Percentiles rank a stretch among this genome's conserved stretches.
Evolutionary conservation across 2,329 filamentous ascomycete genomes (phyloP).

Genomic region (Aspergillus flavus): DNA sequence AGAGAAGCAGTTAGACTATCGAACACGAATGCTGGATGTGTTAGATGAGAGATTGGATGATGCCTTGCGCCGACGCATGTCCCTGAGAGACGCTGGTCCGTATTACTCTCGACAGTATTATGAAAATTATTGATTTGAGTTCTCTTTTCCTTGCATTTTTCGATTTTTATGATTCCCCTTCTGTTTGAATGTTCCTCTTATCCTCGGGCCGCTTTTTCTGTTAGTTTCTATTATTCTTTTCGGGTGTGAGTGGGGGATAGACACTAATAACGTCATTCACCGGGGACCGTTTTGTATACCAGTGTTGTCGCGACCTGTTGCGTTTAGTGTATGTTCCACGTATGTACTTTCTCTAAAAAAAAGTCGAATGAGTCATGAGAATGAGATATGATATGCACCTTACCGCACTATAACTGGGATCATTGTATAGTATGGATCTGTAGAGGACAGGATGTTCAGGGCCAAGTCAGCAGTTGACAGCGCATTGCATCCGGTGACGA

Average conservation of each 20-base stretch:
- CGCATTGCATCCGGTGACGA: background rate
- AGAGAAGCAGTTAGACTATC: constrained; percentile 25
- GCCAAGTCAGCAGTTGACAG: constrained; percentile 1
- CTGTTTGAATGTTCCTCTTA: background rate
- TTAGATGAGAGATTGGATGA: constrained; percentile 23
- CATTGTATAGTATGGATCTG: background rate
- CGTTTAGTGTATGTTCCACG: background rate
- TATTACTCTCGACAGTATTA: constrained; percentile 20
- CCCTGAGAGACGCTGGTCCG: constrained; percentile 19
- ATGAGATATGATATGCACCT: background rate
- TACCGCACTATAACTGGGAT: background rate
- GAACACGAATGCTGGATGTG: constrained; percentile 25
- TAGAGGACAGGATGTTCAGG: constrained; percentile 2
- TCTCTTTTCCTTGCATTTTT: constrained; percentile 8
- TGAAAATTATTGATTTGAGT: constrained; percentile 9
- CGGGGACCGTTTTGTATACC: background rate
- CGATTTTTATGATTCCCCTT: background rate
- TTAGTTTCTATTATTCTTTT: constrained; percentile 8
- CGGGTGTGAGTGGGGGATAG: constrained; percentile 11
- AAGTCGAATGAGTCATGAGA: background rate
- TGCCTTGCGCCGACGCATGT: constrained; percentile 19
- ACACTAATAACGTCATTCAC: constrained; percentile 5
- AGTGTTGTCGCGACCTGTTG: background rate
- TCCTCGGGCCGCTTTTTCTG: background rate
- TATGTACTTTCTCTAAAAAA: background rate